Evolutionary conservation across 345 rosid species (phyloP), one percentile per base, ranked within the genome.

Genomic region (Raphanus raphanistrum): DNA sequence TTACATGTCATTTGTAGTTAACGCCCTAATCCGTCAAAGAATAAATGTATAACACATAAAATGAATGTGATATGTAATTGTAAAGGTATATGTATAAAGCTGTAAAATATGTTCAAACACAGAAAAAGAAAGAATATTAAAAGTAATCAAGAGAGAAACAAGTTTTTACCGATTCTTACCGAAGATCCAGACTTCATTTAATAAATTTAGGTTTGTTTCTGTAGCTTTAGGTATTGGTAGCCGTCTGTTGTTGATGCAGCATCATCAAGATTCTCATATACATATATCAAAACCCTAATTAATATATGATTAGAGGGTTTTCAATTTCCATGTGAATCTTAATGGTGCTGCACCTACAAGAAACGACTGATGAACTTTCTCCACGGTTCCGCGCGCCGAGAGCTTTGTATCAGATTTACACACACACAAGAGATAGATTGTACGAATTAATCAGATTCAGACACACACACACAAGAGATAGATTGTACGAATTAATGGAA

Each of bases 191-290:
- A 68, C 33, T 76, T 31, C 36, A 17, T 27, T 5, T 48, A 48
- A n/a, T 48, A 48, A 48, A 48, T n/a, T 28, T 31, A 1, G 35
- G 66, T 62, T 59, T 27, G 33, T 12, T 21, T 29, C 32, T 63
- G 16, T 4, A 36, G 28, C 27, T 71, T 71, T 70, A 57, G 66
- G 66, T 70, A 58, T 64, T 48, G 66, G 68, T 70, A 88, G 92
- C 72, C 89, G 82, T 90, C 72, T 81, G 82, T 90, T 90, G 94
- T 91, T 70, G 97, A 90, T 91, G 98, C 98, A 93, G 94, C 98
- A 93, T 93, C 98, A 93, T 93, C 98, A 93, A 89, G 98, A 93
- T 93, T 93, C 98, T 89, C 98, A 93, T 68, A 91, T 68, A 80
- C 81, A 82, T 79, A 81, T 13, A 80, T 59, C 26, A 41, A 68